phyloP scores from a whole-genome alignment of 257 asterid species.

The Forsythia suspensa region DNA sequence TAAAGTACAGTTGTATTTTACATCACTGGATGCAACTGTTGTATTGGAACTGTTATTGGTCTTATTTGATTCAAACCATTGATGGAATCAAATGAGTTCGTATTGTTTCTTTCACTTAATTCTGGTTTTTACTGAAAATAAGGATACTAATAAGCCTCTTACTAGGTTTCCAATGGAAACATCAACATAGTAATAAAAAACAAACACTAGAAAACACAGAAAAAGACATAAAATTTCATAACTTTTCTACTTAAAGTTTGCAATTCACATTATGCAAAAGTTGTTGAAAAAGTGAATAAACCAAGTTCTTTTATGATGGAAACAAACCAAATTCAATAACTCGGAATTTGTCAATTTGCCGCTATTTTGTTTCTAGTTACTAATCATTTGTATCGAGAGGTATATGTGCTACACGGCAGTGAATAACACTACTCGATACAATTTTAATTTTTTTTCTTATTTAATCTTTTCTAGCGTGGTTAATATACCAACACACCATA shows the following conservation, averaged over 20 bases:
- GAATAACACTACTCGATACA: not conserved
- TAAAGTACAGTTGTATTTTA: not conserved
- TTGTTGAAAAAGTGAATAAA: slow-evolving; percentile 18
- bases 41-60: slow-evolving; percentile 14
- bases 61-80: slow-evolving; percentile 21
- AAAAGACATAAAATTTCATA: not conserved
- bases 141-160: not conserved
- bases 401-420: not conserved
- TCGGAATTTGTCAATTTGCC: not conserved
- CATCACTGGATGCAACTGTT: not conserved
- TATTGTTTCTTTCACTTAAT: slow-evolving; percentile 26
- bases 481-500: not conserved
- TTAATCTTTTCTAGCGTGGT: not conserved
- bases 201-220: not conserved
- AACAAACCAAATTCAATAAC: not conserved
- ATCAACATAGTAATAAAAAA: not conserved
- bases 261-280: slow-evolving; percentile 7
- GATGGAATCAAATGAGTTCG: slow-evolving; percentile 35
- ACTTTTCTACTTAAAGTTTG: not conserved
- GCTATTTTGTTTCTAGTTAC: not conserved
- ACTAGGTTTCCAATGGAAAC: not conserved
- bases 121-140: not conserved
- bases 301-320: not conserved
- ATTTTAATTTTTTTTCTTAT: not conserved
- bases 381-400: not conserved